These are phyloP conservation scores for Sambucus nigra DNA, from an alignment of 129 eudicot genomes.

Conservation along the genomic window DNA sequence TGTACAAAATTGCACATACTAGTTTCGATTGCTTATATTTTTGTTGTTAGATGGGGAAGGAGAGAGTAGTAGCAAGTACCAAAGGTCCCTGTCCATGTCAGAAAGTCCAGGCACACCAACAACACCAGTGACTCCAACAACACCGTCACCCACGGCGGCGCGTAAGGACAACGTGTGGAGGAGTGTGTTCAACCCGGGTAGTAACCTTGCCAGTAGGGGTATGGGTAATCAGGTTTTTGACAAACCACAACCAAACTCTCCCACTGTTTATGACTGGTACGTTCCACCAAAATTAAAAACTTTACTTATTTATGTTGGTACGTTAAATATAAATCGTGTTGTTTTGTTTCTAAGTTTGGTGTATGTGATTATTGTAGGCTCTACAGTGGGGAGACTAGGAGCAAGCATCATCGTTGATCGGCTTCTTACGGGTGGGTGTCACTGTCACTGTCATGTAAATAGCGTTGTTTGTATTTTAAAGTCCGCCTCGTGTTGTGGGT, in stretches of 20 bases:
- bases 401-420: conserved; percentile 45
- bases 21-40: neutral
- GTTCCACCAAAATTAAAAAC: neutral
- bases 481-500: conserved; percentile 26
- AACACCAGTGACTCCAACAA: conserved; percentile 51
- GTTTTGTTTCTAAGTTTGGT: too few relatives aligned
- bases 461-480: conserved; percentile 3
- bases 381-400: conserved; percentile 76
- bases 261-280: conserved; percentile 97
- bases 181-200: conserved; percentile 90
- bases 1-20: neutral
- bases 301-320: neutral
- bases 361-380: conserved; percentile 33
- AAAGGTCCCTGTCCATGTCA: conserved; percentile 56
- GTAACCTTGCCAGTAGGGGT: conserved; percentile 62
- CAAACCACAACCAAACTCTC: conserved; percentile 62
- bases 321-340: neutral
- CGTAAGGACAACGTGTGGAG: conserved; percentile 90
- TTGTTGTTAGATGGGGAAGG: conserved; percentile 3
- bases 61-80: conserved; percentile 38
- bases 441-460: conserved; percentile 21
- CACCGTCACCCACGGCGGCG: conserved; percentile 52
- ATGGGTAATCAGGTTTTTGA: conserved; percentile 60
- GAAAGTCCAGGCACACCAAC: conserved; percentile 32
- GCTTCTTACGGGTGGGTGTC: conserved; percentile 5